A percentile compares a stretch with the other conserved stretches of the same genome.
phyloP scores from a whole-genome alignment of 371 early-diverging fungal species.

The Mucor sp. region DNA sequence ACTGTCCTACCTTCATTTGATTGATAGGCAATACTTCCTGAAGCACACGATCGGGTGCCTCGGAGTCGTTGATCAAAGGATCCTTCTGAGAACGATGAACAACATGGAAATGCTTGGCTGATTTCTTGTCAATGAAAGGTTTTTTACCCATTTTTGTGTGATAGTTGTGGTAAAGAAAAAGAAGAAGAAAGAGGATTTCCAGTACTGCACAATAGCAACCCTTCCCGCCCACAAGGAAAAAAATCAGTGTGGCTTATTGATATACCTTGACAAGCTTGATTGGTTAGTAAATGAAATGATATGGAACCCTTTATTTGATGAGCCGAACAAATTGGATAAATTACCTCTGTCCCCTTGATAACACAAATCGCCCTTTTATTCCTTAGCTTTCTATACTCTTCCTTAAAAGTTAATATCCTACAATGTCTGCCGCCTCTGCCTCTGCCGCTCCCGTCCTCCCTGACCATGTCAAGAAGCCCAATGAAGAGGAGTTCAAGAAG shows the following conservation, averaged over 20 bases:
- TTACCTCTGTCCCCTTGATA: neutral
- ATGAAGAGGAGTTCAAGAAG: slow-evolving; percentile 52
- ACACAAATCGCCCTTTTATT: slow-evolving; percentile 8
- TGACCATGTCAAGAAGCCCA: slow-evolving; percentile 52
- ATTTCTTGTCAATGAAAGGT: slow-evolving; percentile 86
- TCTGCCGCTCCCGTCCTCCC: slow-evolving; percentile 36
- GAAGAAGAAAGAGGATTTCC: neutral
- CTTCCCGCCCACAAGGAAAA: neutral
- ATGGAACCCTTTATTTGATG: neutral
- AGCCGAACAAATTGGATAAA: neutral
- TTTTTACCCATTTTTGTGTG: slow-evolving; percentile 67
- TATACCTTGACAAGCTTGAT: slow-evolving; percentile 9
- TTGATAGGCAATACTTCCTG: slow-evolving; percentile 76
- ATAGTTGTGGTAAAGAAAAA: neutral
- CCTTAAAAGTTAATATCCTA: neutral
- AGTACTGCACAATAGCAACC: neutral
- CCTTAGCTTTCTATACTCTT: slow-evolving; percentile 1
- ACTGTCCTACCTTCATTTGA: slow-evolving; percentile 56
- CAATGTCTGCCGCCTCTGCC: neutral
- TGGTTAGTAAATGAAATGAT: slow-evolving; percentile 8
- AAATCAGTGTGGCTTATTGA: slow-evolving; percentile 20
- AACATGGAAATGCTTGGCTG: slow-evolving; percentile 84
- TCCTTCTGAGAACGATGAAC: slow-evolving; percentile 97
- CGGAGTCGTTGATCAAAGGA: slow-evolving; percentile 84
- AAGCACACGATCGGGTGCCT: slow-evolving; percentile 81